phyloP scores from a whole-genome alignment of 2,329 filamentous ascomycete species.

The Sporothrix mexicana region DNA sequence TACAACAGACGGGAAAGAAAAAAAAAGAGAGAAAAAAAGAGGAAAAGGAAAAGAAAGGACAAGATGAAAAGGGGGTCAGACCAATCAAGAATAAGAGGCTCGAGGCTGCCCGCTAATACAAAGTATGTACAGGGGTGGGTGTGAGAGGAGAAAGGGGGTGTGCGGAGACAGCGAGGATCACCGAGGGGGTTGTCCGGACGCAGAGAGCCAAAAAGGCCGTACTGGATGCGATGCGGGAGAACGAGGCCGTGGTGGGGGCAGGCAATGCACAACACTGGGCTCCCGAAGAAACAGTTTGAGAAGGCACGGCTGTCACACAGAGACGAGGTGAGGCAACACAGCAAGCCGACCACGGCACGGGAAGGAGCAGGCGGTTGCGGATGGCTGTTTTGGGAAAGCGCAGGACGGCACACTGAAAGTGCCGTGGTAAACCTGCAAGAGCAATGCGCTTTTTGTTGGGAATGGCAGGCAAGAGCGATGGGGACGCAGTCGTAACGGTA shows the following conservation, averaged over 20 bases:
- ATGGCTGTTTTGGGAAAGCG: constrained; percentile 14
- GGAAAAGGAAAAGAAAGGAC: background rate
- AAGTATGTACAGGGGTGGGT: background rate
- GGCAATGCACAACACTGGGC: no score
- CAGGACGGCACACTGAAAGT: background rate
- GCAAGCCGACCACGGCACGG: background rate
- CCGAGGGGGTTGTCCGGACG: constrained; percentile 35
- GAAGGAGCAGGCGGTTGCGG: constrained; percentile 19
- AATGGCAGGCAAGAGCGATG: constrained; percentile 16
- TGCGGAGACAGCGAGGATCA: constrained; percentile 24
- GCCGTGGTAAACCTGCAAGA: constrained; percentile 1
- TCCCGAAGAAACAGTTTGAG: no score
- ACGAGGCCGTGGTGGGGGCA: background rate
- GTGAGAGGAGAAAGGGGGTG: constrained; percentile 16
- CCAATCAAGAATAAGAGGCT: background rate
- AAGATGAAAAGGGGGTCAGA: background rate
- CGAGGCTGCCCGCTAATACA: constrained; percentile 9
- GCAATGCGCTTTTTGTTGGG: constrained; percentile 24
- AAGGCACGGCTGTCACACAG: constrained; percentile 25
- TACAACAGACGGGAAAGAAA: constrained; percentile 9
- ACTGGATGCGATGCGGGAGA: background rate
- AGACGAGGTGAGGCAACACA: background rate
- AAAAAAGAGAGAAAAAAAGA: constrained; percentile 10
- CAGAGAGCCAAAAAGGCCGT: background rate
- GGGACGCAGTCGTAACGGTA: background rate